These are phyloP conservation scores for Tricholoma saponaceum DNA, from an alignment of 768 basidiomycete species.

Conservation along the genomic window DNA sequence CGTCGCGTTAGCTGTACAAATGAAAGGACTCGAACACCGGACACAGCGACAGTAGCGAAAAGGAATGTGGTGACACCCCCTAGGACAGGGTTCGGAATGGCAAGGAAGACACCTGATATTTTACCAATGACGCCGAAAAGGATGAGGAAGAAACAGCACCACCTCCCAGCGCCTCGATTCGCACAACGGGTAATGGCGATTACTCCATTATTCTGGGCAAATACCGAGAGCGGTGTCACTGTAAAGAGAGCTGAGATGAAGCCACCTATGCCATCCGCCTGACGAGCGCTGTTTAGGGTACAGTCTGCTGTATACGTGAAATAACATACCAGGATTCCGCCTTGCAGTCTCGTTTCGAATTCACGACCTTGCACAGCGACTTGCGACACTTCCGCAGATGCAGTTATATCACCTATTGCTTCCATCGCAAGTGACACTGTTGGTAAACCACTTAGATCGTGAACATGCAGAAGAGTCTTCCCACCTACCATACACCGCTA, in stretches of 20 bases:
- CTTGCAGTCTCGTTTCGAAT: constrained; percentile 81
- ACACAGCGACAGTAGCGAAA: constrained; percentile 70
- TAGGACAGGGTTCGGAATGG: constrained; percentile 78
- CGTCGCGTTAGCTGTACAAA: constrained; percentile 56
- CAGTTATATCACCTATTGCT: constrained; percentile 82
- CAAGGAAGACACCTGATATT: constrained; percentile 78
- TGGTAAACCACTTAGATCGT: not conserved
- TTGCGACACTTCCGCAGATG: constrained; percentile 77
- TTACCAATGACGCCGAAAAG: constrained; percentile 80
- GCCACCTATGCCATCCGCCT: constrained; percentile 80
- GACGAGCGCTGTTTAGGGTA: constrained; percentile 32
- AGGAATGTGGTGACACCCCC: constrained; percentile 88
- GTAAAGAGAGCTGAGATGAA: constrained; percentile 80
- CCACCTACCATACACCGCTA: constrained; percentile 32
- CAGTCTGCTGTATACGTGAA: constrained; percentile 33
- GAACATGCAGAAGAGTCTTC: not conserved
- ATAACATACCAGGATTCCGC: constrained; percentile 61
- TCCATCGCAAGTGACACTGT: constrained; percentile 75
- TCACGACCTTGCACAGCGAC: constrained; percentile 68
- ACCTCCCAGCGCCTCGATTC: constrained; percentile 71
- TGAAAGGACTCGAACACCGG: constrained; percentile 67
- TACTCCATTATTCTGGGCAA: constrained; percentile 71
- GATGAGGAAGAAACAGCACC: constrained; percentile 78
- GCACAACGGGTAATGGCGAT: constrained; percentile 85
- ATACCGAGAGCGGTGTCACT: constrained; percentile 74